Evolutionary conservation across 495 filamentous ascomycete species (phyloP), one percentile per base, ranked within the genome.

Genomic region (Hypoxylon fragiforme): DNA sequence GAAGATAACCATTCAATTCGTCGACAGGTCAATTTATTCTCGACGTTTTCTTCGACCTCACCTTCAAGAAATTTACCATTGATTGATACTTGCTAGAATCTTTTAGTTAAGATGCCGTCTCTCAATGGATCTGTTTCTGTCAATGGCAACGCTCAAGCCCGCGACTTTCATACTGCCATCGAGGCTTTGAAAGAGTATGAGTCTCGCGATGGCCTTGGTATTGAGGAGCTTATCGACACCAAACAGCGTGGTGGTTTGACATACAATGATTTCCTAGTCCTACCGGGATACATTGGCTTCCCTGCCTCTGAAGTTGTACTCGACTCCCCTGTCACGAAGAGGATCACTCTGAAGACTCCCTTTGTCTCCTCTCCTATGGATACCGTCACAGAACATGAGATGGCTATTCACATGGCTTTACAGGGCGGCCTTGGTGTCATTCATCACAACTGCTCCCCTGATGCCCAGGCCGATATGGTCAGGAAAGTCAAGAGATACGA

Each of bases 331-430:
- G 82, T 99, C 55, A 97, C 94, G 56, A 95, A 91, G 82, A 85
- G 90, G 60, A 92, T 97, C 71, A 83, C 85, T 11, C 77, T 99
- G 62, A 99, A 96, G 80, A 91, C 89, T 7, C 94, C 94, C 32
- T 86, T 99, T 62, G 81, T 96, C 39, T 97, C 95, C 18, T 97
- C 92, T 18, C 95, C 94, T 62, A 99, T 99, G 94, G 94, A 99
- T 79, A 99, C 94, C 26, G 94, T 99, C 65, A 99, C 94, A 11
- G 94, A 97, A 75, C 87, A 95, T 72, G 91, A 94, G 69, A 99
- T 99, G 94, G 94, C 94, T 43, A 97, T 99, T 63, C 89, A 96
- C 77, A 96, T 99, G 87, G 94, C 94, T 26, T 82, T 97, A 39
- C 86, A 97, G 63, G 94, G 94, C 71, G 94, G 94, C 67, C 79